phyloP scores from a whole-genome alignment of 345 rosid species.

The Kandelia obovata region DNA sequence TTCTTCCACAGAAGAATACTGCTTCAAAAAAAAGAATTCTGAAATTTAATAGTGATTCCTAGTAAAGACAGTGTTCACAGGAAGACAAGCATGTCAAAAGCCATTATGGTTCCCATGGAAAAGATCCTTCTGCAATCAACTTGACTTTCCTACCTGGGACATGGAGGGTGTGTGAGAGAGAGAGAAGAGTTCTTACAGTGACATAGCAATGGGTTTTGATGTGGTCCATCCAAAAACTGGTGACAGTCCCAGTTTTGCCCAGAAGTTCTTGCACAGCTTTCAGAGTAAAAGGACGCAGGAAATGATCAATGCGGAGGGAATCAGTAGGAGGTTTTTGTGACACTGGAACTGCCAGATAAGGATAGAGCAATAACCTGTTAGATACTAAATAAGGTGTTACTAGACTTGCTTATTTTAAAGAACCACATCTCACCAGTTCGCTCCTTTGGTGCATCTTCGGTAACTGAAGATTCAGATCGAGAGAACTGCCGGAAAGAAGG shows the following conservation, averaged over 20 bases:
- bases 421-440: slow-evolving; percentile 64
- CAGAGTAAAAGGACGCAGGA: slow-evolving; percentile 93
- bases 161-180: not conserved
- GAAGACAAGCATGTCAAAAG: not conserved
- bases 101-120: not conserved
- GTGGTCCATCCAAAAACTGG: slow-evolving; percentile 94
- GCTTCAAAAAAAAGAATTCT: slow-evolving; percentile 29
- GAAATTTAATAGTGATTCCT: not conserved
- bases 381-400: not conserved
- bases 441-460: slow-evolving; percentile 72
- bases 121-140: not conserved
- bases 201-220: slow-evolving; percentile 97
- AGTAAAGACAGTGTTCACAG: slow-evolving; percentile 2
- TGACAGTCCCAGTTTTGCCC: slow-evolving; percentile 73
- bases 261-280: slow-evolving; percentile 97
- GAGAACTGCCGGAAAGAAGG: slow-evolving; percentile 54
- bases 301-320: slow-evolving; percentile 82
- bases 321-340: slow-evolving; percentile 73
- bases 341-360: slow-evolving; percentile 69
- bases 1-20: slow-evolving; percentile 89
- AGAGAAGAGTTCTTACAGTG: slow-evolving; percentile 48
- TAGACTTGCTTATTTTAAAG: not conserved
- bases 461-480: slow-evolving; percentile 57
- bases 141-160: not conserved
- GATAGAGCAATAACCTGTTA: slow-evolving; percentile 9